Evolutionary conservation across 345 rosid species (phyloP).

Genomic region (Arabidopsis suecica): DNA sequence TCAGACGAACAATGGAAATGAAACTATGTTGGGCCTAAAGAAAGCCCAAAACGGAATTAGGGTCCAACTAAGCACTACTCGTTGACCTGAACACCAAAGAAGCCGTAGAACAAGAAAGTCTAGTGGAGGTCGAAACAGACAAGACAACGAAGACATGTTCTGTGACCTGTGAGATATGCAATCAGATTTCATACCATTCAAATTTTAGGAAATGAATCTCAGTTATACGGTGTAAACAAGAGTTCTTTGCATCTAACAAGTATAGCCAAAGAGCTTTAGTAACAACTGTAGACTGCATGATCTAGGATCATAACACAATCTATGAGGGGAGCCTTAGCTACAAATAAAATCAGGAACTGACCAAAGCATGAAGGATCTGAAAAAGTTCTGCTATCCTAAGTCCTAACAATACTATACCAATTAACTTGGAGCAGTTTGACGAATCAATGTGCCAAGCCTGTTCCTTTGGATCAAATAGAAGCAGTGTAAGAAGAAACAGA

Average conservation of each 20-base stretch:
- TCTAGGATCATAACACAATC: not conserved
- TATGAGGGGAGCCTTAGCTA: not conserved
- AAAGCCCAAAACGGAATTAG: not conserved
- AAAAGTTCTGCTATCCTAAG: not conserved
- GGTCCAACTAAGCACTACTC: constrained; percentile 7
- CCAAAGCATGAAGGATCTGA: not conserved
- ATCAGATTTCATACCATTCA: not conserved
- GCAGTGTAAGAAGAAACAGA: not conserved
- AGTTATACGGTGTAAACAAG: not conserved
- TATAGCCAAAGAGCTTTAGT: not conserved
- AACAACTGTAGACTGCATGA: not conserved
- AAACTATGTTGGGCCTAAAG: not conserved
- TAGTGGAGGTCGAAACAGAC: not conserved
- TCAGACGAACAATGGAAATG: not conserved
- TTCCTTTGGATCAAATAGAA: constrained; percentile 22
- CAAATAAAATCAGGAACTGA: not conserved
- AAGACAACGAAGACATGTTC: not conserved
- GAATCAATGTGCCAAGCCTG: not conserved
- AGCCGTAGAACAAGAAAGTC: not conserved
- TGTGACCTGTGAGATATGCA: not conserved
- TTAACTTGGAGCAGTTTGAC: not conserved
- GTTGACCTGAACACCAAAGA: not conserved
- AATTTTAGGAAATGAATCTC: not conserved
- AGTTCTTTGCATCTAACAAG: constrained; percentile 1
- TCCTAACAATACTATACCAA: not conserved